Evolutionary conservation across 257 asterid species (phyloP), one percentile per base, ranked within the genome.

Genomic region (Henckelia pumila): DNA sequence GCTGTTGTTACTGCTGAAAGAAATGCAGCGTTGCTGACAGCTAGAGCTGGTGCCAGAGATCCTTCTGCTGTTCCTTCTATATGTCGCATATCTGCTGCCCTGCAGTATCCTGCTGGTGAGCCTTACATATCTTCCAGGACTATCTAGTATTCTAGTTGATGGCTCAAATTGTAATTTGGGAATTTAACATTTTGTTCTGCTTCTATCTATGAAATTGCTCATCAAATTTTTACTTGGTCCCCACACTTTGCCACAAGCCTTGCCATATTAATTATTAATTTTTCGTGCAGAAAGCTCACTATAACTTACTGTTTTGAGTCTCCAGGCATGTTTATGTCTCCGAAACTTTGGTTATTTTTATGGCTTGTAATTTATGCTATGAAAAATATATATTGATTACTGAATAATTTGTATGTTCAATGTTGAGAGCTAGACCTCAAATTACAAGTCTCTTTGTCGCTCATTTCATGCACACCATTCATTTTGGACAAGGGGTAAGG

Each of bases 51-150:
- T 63, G 89, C 95, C 40, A 83, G 89, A 75, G 99, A 94, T 82
- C 99, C 98, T 69, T 91, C 99, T 64, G 96, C 96, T 33, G 82
- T 94, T 71, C 98, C 99, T 59, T 94, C 99, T 71, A 84, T 94
- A 73, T 89, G 98, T 67, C 99, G 98, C 79, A 91, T 91, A 74
- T 88, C 98, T 73, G 90, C 99, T 62, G 95, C 99, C 73, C 86
- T 91, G 24, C 99, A 94, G 67, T 91, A 89, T 70, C 95, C 96
- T 68, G 86, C 95, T 62, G 97, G 99, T 94, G 73, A 85, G 83
- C 53, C 68, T 74, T 77, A 59, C 29, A 19, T 70, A 23, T 71
- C 30, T 32, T 71, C 23, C 25, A n/a, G 44, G 30, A 66, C 26
- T 52, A 26, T 55, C 62, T 50, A 13, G 73, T 61, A 40, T 22